These are phyloP conservation scores for Penicilliopsis zonata DNA, from an alignment of 495 filamentous ascomycete genomes.

Conservation along the genomic window DNA sequence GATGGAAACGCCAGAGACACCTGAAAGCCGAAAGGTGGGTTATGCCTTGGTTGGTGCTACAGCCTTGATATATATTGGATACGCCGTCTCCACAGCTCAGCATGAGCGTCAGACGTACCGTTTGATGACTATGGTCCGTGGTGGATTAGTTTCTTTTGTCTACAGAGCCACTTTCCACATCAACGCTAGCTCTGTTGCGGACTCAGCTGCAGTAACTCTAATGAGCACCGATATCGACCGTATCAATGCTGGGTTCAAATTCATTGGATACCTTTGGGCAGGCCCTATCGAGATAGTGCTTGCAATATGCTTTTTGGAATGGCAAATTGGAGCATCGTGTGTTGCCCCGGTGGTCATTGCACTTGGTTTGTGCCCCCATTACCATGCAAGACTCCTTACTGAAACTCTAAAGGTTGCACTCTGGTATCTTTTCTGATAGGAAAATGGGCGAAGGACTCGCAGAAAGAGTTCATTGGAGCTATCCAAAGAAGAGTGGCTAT, in stretches of 20 bases:
- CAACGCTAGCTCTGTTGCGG: slow-evolving; percentile 19
- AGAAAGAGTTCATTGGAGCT: slow-evolving; percentile 36
- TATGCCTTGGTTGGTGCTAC: slow-evolving; percentile 56
- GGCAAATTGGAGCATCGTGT: slow-evolving; percentile 40
- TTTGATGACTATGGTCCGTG: too few species aligned
- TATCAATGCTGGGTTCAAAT: slow-evolving; percentile 32
- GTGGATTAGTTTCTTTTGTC: too few species aligned
- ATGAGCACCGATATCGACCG: slow-evolving; percentile 54
- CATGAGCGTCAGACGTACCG: too few species aligned
- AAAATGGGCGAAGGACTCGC: too few species aligned
- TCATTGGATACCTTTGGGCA: slow-evolving; percentile 48
- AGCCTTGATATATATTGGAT: slow-evolving; percentile 45
- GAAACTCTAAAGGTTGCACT: too few species aligned
- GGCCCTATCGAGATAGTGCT: slow-evolving; percentile 44
- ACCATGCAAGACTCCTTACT: too few species aligned
- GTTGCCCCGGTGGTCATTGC: slow-evolving; percentile 43
- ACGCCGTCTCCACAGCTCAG: too few species aligned
- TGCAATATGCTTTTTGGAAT: slow-evolving; percentile 45
- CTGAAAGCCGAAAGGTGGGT: slow-evolving; percentile 15
- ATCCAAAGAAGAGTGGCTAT: slow-evolving; percentile 40
- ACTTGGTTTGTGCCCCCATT: slow-evolving; percentile 29
- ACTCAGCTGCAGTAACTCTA: slow-evolving; percentile 41
- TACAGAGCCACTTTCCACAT: slow-evolving; percentile 11
- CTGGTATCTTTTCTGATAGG: too few species aligned
- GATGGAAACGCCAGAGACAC: neutral